A percentile compares a stretch with the other conserved stretches of the same genome.
Evolutionary conservation across 2,329 filamentous ascomycete species (phyloP).

Genomic region (Epichloe gansuensis): DNA sequence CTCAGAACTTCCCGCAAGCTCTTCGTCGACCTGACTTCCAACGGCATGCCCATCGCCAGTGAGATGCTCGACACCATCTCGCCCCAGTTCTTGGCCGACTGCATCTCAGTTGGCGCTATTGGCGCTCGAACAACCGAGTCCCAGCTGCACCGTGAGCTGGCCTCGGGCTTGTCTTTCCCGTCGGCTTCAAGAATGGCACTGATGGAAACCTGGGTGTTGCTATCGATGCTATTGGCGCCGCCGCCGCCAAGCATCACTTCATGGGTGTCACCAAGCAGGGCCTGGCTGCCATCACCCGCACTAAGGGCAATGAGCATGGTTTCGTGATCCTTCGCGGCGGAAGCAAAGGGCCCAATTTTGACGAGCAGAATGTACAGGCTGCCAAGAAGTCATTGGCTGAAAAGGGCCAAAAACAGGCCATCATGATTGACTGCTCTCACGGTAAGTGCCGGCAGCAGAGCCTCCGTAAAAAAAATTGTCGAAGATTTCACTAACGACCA

Average conservation of each 20-base stretch:
- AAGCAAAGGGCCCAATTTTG: conserved; percentile 85
- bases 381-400: conserved; percentile 68
- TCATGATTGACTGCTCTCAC: conserved; percentile 99
- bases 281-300: conserved; percentile 86
- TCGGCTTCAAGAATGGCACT: conserved; percentile 99
- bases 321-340: conserved; percentile 94
- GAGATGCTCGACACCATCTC: conserved; percentile 99
- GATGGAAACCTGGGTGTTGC: conserved; percentile 84
- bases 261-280: conserved; percentile 98
- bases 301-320: conserved; percentile 87
- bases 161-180: conserved; percentile 87
- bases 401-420: conserved; percentile 75
- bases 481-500: neutral
- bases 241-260: conserved; percentile 84
- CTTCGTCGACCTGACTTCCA: conserved; percentile 77
- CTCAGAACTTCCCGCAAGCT: conserved; percentile 83
- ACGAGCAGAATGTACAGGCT: conserved; percentile 67
- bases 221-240: conserved; percentile 88
- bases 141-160: conserved; percentile 90
- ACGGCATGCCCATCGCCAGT: conserved; percentile 87
- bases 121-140: conserved; percentile 94
- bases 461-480: neutral
- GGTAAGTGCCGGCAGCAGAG: conserved; percentile 39
- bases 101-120: conserved; percentile 91
- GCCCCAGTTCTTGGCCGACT: conserved; percentile 91